phyloP scores from a whole-genome alignment of 352 stramenopile species.

The Globisporangium polare region DNA sequence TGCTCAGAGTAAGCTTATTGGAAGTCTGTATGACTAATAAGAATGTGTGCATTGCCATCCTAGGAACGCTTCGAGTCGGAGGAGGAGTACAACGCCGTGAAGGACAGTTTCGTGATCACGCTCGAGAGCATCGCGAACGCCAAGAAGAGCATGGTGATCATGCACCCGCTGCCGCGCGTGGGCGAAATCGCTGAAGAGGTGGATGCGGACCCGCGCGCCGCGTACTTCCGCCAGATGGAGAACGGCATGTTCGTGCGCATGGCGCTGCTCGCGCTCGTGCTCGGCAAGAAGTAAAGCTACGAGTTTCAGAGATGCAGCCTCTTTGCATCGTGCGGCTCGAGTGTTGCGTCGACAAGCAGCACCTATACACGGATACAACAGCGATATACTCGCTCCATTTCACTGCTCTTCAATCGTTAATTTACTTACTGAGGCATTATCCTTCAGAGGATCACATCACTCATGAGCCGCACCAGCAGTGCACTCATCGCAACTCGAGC shows the following conservation, averaged over 20 bases:
- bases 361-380: neutral
- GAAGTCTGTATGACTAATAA: neutral
- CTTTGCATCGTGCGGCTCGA: neutral
- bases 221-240: conserved; percentile 97
- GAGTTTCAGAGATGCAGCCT: neutral
- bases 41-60: neutral
- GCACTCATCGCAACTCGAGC: conserved; percentile 36
- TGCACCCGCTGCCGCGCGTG: conserved; percentile 98
- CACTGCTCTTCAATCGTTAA: neutral
- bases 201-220: conserved; percentile 93
- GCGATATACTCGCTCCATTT: neutral
- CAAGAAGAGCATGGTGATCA: conserved; percentile 93
- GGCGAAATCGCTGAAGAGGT: conserved; percentile 97
- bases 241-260: conserved; percentile 99
- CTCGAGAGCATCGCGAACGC: conserved; percentile 63
- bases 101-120: conserved; percentile 87
- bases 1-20: neutral
- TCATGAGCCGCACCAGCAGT: conserved; percentile 25
- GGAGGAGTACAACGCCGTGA: conserved; percentile 94
- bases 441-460: neutral
- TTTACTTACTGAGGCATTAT: neutral
- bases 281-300: conserved; percentile 67
- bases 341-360: neutral
- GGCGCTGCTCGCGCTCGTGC: conserved; percentile 94
- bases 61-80: conserved; percentile 94